Evolutionary conservation across 345 rosid species (phyloP).

Genomic region (Populus alba): DNA sequence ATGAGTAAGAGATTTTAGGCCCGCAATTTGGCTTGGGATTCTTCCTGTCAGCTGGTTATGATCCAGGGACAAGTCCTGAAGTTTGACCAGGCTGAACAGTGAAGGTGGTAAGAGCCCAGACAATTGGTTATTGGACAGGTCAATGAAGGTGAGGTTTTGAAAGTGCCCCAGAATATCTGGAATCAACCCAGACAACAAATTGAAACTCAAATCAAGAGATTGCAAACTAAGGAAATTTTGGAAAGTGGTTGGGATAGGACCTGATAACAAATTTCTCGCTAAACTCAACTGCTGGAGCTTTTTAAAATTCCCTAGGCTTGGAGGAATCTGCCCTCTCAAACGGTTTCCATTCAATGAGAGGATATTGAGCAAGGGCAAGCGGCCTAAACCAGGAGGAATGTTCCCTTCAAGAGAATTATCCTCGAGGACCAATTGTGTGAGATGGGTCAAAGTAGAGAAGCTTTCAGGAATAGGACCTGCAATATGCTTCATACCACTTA

Average conservation of each 20-base stretch:
- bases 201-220: slow-evolving; percentile 74
- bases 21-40: slow-evolving; percentile 62
- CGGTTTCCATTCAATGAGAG: slow-evolving; percentile 69
- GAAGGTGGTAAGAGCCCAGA: slow-evolving; percentile 65
- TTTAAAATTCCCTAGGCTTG: slow-evolving; percentile 54
- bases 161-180: slow-evolving; percentile 55
- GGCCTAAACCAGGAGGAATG: slow-evolving; percentile 61
- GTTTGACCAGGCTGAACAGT: slow-evolving; percentile 45
- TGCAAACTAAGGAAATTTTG: slow-evolving; percentile 47
- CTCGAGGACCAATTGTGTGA: slow-evolving; percentile 61
- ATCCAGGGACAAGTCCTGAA: slow-evolving; percentile 59
- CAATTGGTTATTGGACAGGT: slow-evolving; percentile 64
- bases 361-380: slow-evolving; percentile 41
- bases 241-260: slow-evolving; percentile 65
- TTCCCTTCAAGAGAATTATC: slow-evolving; percentile 68
- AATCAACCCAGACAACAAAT: slow-evolving; percentile 58
- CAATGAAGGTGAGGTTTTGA: slow-evolving; percentile 49
- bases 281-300: slow-evolving; percentile 42
- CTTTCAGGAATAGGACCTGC: slow-evolving; percentile 70
- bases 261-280: slow-evolving; percentile 59
- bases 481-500: slow-evolving; percentile 70
- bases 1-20: slow-evolving; percentile 60
- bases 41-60: slow-evolving; percentile 58
- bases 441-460: slow-evolving; percentile 47
- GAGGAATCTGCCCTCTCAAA: slow-evolving; percentile 63